Percentiles rank a stretch among this genome's conserved stretches.
Evolutionary conservation across 495 filamentous ascomycete genomes (phyloP).

Genomic region (Penicillium argentinense): DNA sequence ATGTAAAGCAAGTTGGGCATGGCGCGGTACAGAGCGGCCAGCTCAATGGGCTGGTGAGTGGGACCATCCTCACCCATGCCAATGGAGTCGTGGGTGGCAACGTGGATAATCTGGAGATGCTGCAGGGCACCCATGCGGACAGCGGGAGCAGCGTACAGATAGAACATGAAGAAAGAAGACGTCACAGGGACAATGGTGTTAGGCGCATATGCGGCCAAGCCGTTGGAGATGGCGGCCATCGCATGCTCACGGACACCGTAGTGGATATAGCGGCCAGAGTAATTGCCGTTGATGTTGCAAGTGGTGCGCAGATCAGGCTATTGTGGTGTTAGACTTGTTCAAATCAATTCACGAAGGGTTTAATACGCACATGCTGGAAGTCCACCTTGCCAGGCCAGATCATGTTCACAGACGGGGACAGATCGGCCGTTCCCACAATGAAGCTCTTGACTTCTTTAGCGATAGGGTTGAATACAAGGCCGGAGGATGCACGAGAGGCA

Average conservation of each 20-base stretch:
- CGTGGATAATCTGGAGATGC: slow-evolving; percentile 55
- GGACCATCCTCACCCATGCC: slow-evolving; percentile 60
- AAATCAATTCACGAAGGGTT: not conserved
- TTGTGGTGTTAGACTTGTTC: not conserved
- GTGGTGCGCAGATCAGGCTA: slow-evolving; percentile 44
- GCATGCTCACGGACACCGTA: slow-evolving; percentile 54
- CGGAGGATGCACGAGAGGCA: slow-evolving; percentile 48
- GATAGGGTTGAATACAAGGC: slow-evolving; percentile 51
- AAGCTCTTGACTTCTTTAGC: slow-evolving; percentile 45
- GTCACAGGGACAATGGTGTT: slow-evolving; percentile 54
- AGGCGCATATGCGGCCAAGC: slow-evolving; percentile 50
- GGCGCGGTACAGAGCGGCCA: slow-evolving; percentile 55
- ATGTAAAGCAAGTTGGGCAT: slow-evolving; percentile 64
- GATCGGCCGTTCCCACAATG: slow-evolving; percentile 61
- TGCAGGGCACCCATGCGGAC: slow-evolving; percentile 61
- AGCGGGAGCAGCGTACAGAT: slow-evolving; percentile 57
- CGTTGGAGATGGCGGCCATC: slow-evolving; percentile 53
- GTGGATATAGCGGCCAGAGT: slow-evolving; percentile 51
- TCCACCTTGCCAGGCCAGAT: slow-evolving; percentile 53
- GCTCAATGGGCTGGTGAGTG: slow-evolving; percentile 61
- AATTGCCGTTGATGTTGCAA: slow-evolving; percentile 49
- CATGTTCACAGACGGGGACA: slow-evolving; percentile 59
- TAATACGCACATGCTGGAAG: slow-evolving; percentile 49
- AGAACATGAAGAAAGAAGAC: slow-evolving; percentile 62
- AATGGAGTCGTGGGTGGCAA: slow-evolving; percentile 61